Evolutionary conservation across 2,329 filamentous ascomycete genomes (phyloP).

Genomic region (Botrytis cinerea): DNA sequence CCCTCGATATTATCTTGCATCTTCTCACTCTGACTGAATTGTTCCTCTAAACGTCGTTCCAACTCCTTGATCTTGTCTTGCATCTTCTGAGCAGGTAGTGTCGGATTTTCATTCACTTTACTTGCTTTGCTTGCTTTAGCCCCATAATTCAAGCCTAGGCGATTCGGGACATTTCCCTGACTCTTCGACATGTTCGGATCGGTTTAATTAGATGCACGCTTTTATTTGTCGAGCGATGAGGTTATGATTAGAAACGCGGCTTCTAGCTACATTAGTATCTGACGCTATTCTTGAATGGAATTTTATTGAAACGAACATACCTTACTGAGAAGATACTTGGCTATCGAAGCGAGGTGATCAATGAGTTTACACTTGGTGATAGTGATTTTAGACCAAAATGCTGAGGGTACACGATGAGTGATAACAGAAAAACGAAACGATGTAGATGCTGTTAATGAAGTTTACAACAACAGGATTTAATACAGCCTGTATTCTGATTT

Average conservation of each 20-base stretch:
- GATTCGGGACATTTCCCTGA: neutral
- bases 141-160: neutral
- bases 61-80: neutral
- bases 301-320: neutral
- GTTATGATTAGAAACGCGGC: neutral
- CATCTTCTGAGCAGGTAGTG: neutral
- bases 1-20: neutral
- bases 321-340: neutral
- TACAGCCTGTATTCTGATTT: neutral
- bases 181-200: neutral
- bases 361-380: neutral
- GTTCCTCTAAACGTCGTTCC: neutral
- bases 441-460: neutral
- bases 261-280: neutral
- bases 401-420: neutral
- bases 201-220: neutral
- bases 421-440: neutral
- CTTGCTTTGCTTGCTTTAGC: neutral
- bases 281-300: neutral
- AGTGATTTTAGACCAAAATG: neutral
- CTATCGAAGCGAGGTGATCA: neutral
- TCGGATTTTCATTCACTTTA: neutral
- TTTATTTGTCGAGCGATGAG: neutral
- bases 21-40: neutral
- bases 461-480: neutral